Conservation (phyloP, 805 yeast species). For the Henningerozyma blattae region DNA sequence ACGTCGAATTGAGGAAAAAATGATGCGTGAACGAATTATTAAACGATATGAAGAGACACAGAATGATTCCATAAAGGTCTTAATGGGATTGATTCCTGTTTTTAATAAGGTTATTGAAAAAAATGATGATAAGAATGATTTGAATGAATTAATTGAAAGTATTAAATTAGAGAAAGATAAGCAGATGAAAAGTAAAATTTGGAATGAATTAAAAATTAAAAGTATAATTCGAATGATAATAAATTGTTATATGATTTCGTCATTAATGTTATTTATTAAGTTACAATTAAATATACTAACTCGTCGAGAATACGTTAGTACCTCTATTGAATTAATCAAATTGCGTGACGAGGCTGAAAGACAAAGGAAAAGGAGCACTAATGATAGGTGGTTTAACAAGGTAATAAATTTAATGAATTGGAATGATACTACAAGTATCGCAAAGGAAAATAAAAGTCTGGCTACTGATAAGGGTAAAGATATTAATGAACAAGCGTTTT, state of each 20-base stretch:
- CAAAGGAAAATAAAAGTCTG: neutral
- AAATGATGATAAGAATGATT: too few species aligned
- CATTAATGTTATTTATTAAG: slow-evolving; percentile 67
- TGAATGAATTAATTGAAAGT: slow-evolving; percentile 15
- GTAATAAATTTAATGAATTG: neutral
- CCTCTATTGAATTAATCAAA: slow-evolving; percentile 58
- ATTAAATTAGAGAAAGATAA: slow-evolving; percentile 10
- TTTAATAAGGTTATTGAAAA: slow-evolving; percentile 41
- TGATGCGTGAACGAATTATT: slow-evolving; percentile 57
- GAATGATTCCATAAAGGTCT: slow-evolving; percentile 75
- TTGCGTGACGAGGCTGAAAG: slow-evolving; percentile 27
- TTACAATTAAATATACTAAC: slow-evolving; percentile 83
- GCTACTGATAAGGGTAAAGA: slow-evolving; percentile 24
- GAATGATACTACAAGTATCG: neutral
- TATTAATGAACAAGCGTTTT: slow-evolving; percentile 64
- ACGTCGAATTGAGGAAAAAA: slow-evolving; percentile 41
- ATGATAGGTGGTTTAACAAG: slow-evolving; percentile 3
- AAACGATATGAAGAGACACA: slow-evolving; percentile 86
- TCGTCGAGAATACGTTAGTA: slow-evolving; percentile 70
- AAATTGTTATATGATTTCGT: slow-evolving; percentile 52
- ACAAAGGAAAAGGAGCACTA: slow-evolving; percentile 1
- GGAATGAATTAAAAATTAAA: slow-evolving; percentile 71
- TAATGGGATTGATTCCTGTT: slow-evolving; percentile 72
- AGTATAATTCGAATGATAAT: slow-evolving; percentile 66
- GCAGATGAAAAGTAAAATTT: slow-evolving; percentile 53